Evolutionary conservation across 495 filamentous ascomycete species (phyloP).

Genomic region (Mytilinidion resinicola): DNA sequence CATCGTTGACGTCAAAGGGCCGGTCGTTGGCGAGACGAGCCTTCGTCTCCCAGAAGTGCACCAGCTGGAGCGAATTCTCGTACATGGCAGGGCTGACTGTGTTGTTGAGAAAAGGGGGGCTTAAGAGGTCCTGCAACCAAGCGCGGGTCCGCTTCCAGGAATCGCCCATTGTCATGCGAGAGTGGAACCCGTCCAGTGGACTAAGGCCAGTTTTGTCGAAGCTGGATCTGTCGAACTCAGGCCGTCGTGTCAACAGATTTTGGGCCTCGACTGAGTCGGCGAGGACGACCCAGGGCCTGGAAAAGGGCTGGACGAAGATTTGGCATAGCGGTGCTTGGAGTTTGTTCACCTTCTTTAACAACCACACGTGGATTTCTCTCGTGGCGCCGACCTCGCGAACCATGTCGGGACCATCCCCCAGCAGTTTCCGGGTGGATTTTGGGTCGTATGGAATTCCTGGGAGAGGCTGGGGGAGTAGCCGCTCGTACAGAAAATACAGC

Average conservation of each 20-base stretch:
- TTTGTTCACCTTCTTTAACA: slow-evolving; percentile 1
- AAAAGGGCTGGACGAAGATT: slow-evolving; percentile 2
- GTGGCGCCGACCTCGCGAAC: slow-evolving; percentile 1
- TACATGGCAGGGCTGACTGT: background rate
- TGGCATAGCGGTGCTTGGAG: slow-evolving; percentile 1
- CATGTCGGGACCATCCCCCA: slow-evolving; percentile 4
- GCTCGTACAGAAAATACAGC: slow-evolving; percentile 1
- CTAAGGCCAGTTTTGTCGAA: background rate
- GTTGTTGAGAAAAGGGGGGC: slow-evolving; percentile 4
- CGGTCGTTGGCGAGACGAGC: background rate
- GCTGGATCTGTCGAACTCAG: background rate
- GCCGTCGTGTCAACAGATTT: background rate
- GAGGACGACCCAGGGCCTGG: background rate
- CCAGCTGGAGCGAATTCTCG: background rate
- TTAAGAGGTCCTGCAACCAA: slow-evolving; percentile 3
- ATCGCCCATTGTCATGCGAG: background rate
- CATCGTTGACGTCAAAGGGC: background rate
- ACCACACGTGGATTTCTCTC: slow-evolving; percentile 1
- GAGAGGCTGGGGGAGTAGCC: slow-evolving; percentile 1
- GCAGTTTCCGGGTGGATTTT: background rate
- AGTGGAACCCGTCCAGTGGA: background rate
- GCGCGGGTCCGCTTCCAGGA: background rate
- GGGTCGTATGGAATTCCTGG: slow-evolving; percentile 6
- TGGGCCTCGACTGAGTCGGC: background rate
- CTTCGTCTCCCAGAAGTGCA: background rate